Evolutionary conservation across 345 rosid species (phyloP), one percentile per base, ranked within the genome.

Genomic region (Arabis hirsuta): DNA sequence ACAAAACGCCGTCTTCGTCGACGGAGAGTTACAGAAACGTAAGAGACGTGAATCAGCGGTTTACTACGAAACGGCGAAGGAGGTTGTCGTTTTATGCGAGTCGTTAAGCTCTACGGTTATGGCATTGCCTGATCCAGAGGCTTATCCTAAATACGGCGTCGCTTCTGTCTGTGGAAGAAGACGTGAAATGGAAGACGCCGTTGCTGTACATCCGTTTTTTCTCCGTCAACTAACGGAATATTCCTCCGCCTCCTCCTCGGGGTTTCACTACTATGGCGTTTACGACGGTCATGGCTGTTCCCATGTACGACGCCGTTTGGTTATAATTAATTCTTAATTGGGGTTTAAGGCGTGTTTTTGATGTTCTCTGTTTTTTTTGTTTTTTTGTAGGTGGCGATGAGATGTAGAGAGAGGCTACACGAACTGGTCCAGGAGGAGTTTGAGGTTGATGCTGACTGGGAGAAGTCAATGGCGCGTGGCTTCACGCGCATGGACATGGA

Each of bases 161-260:
- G 76, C 90, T 56, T 90, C 97, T 0, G 89, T 90, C 2, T 86
- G 98, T 55, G 98, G 98, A 41, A 79, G 90, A 71, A 80, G 97
- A 64, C 81, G 89, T 53, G 96, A 88, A 32, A 93, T 93, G 97
- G 98, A 93, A 73, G 98, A 93, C 76, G 81, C 94, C 34, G 92
- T 93, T 0, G 81, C 92, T 5, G 54, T 85, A 16, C 83, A 73
- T 29, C 94, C 94, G 10, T 78, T 73, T 12, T 74, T 91, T 19
- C 50, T 71, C 68, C 68, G 73, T 27, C 61, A 68, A 34, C 62
- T 29, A 16, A 55, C 48, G 51, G 65, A 73, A 6, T 39, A 26
- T 46, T 46, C 74, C 53, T 67, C 24, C 24, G 2, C 2, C 24
- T 22, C 65, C 53, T 68, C 65, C 0, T 1, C 31, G 4, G 81